Evolutionary conservation across 371 early-diverging fungal species (phyloP).

Genomic region (Apophysomyces trapeziformis): DNA sequence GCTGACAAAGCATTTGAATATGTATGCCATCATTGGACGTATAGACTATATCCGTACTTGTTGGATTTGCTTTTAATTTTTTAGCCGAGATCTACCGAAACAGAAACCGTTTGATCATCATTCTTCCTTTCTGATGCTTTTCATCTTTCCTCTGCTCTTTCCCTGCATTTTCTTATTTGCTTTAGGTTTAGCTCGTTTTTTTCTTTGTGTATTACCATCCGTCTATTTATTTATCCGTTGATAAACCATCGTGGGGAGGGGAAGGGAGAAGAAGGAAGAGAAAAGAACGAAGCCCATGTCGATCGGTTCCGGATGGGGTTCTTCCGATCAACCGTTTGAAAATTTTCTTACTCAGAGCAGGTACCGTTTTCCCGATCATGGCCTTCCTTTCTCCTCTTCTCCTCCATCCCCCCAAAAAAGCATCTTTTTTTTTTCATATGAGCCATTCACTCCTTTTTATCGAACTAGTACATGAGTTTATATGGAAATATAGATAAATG

Average conservation of each 20-base stretch:
- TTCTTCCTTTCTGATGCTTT: not conserved
- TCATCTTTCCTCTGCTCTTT: no score
- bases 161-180: no score
- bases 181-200: no score
- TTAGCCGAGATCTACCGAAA: conserved; percentile 3
- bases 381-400: no score
- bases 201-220: no score
- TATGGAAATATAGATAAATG: not conserved
- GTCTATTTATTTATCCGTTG: no score
- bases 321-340: not conserved
- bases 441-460: no score
- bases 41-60: not conserved
- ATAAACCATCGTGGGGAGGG: not conserved
- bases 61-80: not conserved
- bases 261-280: not conserved
- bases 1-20: no score
- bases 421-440: no score
- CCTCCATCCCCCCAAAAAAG: no score
- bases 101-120: not conserved
- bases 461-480: no score
- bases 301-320: not conserved
- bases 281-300: not conserved
- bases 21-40: no score
- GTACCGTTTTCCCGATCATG: conserved; percentile 1
- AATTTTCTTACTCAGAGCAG: not conserved